A percentile compares a stretch with the other conserved stretches of the same genome.
Conservation (phyloP, 73 alveolate genomes). For the Uronychia setigera region DNA sequence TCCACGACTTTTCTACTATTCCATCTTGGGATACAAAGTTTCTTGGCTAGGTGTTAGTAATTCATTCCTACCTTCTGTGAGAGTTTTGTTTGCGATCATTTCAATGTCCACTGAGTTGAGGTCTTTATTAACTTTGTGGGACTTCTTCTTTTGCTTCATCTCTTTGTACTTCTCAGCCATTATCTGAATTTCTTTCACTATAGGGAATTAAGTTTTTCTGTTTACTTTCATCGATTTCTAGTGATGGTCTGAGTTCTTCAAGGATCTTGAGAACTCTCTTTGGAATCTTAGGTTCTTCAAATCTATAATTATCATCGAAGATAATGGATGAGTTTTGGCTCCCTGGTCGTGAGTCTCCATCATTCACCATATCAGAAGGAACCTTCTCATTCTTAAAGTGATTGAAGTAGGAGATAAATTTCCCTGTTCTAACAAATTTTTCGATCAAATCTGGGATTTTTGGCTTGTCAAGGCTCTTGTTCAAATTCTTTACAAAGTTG, state of each 20-base stretch:
- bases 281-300: not conserved
- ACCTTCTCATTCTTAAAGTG: slow-evolving; percentile 6
- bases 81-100: not conserved
- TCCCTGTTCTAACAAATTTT: slow-evolving; percentile 33
- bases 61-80: not conserved
- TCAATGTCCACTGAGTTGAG: slow-evolving; percentile 5
- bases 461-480: slow-evolving; percentile 18
- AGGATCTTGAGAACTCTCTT: slow-evolving; percentile 21
- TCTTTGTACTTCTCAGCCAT: slow-evolving; percentile 10
- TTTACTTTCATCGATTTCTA: not conserved
- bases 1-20: slow-evolving; percentile 34
- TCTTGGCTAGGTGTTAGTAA: slow-evolving; percentile 6
- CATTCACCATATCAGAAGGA: not conserved
- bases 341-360: not conserved
- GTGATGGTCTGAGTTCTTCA: slow-evolving; percentile 14
- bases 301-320: not conserved
- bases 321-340: not conserved
- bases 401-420: slow-evolving; percentile 24
- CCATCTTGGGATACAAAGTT: slow-evolving; percentile 32
- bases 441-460: slow-evolving; percentile 19
- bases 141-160: not conserved
- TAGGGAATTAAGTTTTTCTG: not conserved
- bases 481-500: slow-evolving; percentile 8
- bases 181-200: not conserved
- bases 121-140: slow-evolving; percentile 1